These are phyloP conservation scores for Moesziomyces sp. DNA, from an alignment of 1,284 basidiomycete genomes.

Conservation along the genomic window DNA sequence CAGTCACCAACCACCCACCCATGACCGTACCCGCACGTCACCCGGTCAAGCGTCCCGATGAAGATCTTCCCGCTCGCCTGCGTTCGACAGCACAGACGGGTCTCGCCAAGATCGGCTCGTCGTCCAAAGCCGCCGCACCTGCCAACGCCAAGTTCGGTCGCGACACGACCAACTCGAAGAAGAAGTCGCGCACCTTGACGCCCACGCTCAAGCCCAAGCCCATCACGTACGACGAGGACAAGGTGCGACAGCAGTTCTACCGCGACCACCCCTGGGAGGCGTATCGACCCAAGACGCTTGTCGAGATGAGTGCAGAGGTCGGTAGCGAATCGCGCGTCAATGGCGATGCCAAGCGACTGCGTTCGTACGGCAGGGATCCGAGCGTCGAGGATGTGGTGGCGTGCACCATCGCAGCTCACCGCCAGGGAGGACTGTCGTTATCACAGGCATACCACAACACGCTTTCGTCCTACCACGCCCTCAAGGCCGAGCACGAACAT, in stretches of 20 bases:
- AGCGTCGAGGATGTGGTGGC: constrained; percentile 85
- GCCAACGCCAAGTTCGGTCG: constrained; percentile 20
- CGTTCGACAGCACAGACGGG: constrained; percentile 15
- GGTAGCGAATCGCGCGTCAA: constrained; percentile 73
- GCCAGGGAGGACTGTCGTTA: constrained; percentile 76
- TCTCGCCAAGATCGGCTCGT: constrained; percentile 20
- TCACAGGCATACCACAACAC: constrained; percentile 78
- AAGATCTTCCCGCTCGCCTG: constrained; percentile 58
- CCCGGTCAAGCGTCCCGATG: constrained; percentile 72
- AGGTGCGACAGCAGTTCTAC: constrained; percentile 89
- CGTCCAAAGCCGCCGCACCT: constrained; percentile 18
- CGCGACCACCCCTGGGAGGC: constrained; percentile 95
- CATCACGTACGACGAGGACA: constrained; percentile 85
- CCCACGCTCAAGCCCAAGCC: constrained; percentile 74
- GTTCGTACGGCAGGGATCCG: constrained; percentile 74
- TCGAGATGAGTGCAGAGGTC: constrained; percentile 73
- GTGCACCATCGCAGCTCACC: constrained; percentile 82
- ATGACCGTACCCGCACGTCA: constrained; percentile 82
- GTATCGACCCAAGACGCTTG: constrained; percentile 80
- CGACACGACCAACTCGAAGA: constrained; percentile 50
- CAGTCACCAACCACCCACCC: constrained; percentile 87
- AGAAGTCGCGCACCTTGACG: constrained; percentile 69
- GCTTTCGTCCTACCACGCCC: constrained; percentile 53
- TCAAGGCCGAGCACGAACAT: constrained; percentile 75
- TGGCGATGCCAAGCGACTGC: constrained; percentile 72